Conservation (phyloP, 2,329 filamentous ascomycete species). For the Epichloe glyceriae region DNA sequence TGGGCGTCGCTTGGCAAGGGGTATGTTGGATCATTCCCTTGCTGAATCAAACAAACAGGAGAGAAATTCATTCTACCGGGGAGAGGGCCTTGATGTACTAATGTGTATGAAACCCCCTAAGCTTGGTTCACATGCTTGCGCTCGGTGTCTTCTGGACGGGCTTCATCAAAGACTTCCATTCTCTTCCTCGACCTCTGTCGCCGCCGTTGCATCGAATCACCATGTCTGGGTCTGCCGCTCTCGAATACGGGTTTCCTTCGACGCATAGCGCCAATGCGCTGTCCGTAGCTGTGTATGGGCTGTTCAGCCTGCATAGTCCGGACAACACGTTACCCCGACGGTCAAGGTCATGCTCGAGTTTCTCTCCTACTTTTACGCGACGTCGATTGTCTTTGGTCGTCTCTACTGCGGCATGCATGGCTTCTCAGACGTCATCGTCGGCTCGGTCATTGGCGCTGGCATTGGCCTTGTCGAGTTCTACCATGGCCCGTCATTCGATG, state of each 20-base stretch:
- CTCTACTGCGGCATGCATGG: conserved; percentile 99
- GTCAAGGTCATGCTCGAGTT: conserved; percentile 51
- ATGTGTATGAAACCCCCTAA: conserved; percentile 14
- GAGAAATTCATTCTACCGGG: no score
- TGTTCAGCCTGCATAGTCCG: conserved; percentile 55
- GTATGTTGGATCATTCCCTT: conserved; percentile 37
- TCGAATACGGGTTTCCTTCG: conserved; percentile 95
- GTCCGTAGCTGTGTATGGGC: conserved; percentile 75
- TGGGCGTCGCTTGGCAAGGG: conserved; percentile 74
- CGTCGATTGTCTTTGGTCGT: conserved; percentile 80
- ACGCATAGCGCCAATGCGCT: conserved; percentile 96
- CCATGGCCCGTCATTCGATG: conserved; percentile 50
- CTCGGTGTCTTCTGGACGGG: conserved; percentile 77
- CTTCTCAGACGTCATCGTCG: conserved; percentile 79
- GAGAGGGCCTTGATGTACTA: neutral
- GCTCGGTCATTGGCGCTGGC: conserved; percentile 60
- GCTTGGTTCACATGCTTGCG: conserved; percentile 63
- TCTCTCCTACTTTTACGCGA: conserved; percentile 70
- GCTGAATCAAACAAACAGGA: neutral
- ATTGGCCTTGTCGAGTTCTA: conserved; percentile 48
- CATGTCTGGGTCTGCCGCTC: conserved; percentile 87
- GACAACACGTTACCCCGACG: conserved; percentile 48
- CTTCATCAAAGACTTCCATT: conserved; percentile 88
- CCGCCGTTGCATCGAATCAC: conserved; percentile 89
- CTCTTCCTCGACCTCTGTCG: conserved; percentile 80